Evolutionary conservation across 192 early-diverging fungal species (phyloP).

Genomic region (Linnemannia hyalina): DNA sequence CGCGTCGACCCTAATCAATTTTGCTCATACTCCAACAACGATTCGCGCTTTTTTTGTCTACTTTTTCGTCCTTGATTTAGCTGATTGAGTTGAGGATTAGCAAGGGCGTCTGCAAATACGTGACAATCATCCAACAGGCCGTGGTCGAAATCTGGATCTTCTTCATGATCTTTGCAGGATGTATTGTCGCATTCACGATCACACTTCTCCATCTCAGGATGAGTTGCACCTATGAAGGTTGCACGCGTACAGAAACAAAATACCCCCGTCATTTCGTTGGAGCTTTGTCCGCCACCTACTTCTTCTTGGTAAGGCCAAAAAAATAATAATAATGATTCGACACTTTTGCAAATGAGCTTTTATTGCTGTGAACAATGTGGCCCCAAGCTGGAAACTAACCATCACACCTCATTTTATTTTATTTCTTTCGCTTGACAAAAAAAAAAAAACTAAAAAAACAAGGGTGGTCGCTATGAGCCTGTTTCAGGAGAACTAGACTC

Average conservation of each 20-base stretch:
- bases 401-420: neutral
- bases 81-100: slow-evolving; percentile 18
- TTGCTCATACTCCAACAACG: neutral
- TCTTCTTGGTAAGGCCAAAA: neutral
- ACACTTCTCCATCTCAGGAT: slow-evolving; percentile 3
- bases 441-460: no score
- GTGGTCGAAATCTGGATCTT: slow-evolving; percentile 17
- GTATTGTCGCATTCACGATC: neutral
- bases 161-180: slow-evolving; percentile 18
- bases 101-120: slow-evolving; percentile 11
- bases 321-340: no score
- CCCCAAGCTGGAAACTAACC: neutral
- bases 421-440: neutral
- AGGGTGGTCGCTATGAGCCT: slow-evolving; percentile 10
- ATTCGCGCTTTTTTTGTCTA: neutral
- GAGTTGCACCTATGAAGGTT: neutral
- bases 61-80: neutral
- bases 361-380: no score
- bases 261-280: neutral
- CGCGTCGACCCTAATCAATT: neutral
- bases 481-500: neutral
- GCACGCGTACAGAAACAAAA: neutral
- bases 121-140: slow-evolving; percentile 10
- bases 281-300: neutral
- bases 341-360: no score